Percentiles rank a stretch among this genome's conserved stretches.
These are phyloP conservation scores for Chlamydomonas sp. DNA, from an alignment of 139 green algal genomes.

Conservation along the genomic window DNA sequence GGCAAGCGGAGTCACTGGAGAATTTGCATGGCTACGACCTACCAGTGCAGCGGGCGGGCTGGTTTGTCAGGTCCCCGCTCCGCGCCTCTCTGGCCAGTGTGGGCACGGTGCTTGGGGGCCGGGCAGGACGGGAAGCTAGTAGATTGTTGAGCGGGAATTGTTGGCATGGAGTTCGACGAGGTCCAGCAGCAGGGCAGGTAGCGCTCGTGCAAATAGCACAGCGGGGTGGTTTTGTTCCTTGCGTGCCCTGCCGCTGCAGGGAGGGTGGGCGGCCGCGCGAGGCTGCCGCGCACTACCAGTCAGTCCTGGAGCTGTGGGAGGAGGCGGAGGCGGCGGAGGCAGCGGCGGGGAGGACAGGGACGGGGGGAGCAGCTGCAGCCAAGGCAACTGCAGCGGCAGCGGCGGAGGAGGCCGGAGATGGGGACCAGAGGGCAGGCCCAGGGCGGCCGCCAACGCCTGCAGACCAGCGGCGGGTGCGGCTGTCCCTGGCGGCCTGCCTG, in stretches of 20 bases:
- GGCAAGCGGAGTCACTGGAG: not conserved
- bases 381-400: not conserved
- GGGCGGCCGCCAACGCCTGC: not conserved
- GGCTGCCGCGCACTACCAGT: slow-evolving; percentile 27
- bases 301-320: slow-evolving; percentile 2
- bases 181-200: not conserved
- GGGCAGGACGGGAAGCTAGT: no score
- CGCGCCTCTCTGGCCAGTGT: no score
- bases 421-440: not conserved
- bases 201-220: not conserved
- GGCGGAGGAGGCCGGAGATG: not conserved
- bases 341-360: not conserved
- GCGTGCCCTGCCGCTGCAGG: not conserved
- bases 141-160: no score
- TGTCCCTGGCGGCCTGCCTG: slow-evolving; percentile 28
- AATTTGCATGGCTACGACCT: no score
- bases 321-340: not conserved
- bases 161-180: not conserved
- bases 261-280: not conserved
- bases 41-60: no score
- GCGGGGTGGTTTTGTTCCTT: not conserved
- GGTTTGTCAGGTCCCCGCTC: no score
- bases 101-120: no score
- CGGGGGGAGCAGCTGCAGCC: not conserved
- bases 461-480: not conserved